Conservation (phyloP, 1,139 yeast genomes). For the Saccharomyces hybrid region DNA sequence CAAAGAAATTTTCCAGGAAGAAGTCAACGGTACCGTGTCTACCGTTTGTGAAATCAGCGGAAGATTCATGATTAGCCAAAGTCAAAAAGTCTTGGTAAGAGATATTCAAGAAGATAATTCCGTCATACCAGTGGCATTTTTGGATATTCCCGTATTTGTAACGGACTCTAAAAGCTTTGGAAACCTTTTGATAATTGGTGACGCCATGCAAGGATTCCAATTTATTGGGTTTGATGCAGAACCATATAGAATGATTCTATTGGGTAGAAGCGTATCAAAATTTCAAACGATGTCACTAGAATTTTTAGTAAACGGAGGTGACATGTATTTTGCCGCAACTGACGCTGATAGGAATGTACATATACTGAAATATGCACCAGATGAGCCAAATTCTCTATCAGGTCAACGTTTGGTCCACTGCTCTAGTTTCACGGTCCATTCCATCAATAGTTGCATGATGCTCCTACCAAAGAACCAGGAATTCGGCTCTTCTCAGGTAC, state of each 20-base stretch:
- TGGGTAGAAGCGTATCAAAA: constrained; percentile 67
- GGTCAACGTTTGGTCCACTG: constrained; percentile 71
- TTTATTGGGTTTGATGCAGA: constrained; percentile 90
- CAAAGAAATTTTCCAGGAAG: constrained; percentile 68
- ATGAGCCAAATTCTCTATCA: constrained; percentile 71
- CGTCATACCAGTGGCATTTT: constrained; percentile 74
- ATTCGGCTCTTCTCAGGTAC: constrained; percentile 13
- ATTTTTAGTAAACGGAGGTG: constrained; percentile 64
- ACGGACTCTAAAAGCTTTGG: constrained; percentile 79
- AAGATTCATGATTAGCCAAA: constrained; percentile 76
- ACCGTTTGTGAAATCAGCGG: constrained; percentile 78
- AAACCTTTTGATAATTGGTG: constrained; percentile 71
- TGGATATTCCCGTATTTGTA: constrained; percentile 74
- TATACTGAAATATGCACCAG: constrained; percentile 83
- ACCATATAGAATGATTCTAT: constrained; percentile 75
- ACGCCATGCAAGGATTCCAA: constrained; percentile 71
- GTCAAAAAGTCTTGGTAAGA: constrained; percentile 76
- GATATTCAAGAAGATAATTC: constrained; percentile 54
- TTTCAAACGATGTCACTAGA: constrained; percentile 60
- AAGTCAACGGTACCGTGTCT: constrained; percentile 79
- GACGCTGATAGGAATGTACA: constrained; percentile 69
- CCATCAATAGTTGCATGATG: constrained; percentile 51
- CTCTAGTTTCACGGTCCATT: constrained; percentile 64
- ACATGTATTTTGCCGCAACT: constrained; percentile 57
- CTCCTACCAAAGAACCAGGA: constrained; percentile 42